phyloP scores from a whole-genome alignment of 352 stramenopile species.

The Achlya hypogyna region DNA sequence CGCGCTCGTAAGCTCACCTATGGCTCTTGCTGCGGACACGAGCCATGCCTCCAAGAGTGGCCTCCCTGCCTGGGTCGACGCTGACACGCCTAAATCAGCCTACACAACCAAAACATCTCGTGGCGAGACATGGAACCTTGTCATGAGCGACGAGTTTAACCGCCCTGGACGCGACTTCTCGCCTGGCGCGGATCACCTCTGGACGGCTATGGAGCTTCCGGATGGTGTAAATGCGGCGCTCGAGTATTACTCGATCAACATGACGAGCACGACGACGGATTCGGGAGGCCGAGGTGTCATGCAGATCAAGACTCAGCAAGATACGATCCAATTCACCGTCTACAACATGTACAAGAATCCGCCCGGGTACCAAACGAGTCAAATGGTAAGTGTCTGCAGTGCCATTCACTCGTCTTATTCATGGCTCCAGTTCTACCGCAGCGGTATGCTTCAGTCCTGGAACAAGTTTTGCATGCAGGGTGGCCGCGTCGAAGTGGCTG shows the following conservation, averaged over 20 bases:
- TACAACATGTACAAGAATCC: slow-evolving; percentile 38
- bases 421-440: slow-evolving; percentile 24
- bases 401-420: background rate
- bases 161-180: slow-evolving; percentile 60
- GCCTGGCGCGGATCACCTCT: slow-evolving; percentile 84
- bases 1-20: background rate
- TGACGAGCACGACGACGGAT: slow-evolving; percentile 44
- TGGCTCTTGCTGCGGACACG: background rate
- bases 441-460: slow-evolving; percentile 90
- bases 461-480: slow-evolving; percentile 92
- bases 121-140: slow-evolving; percentile 32
- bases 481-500: slow-evolving; percentile 85
- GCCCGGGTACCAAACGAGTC: slow-evolving; percentile 27
- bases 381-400: background rate
- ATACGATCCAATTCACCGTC: slow-evolving; percentile 37
- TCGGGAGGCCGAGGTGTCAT: slow-evolving; percentile 29
- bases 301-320: slow-evolving; percentile 31
- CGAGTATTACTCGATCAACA: slow-evolving; percentile 87
- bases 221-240: slow-evolving; percentile 81
- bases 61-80: slow-evolving; percentile 41
- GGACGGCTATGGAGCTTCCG: slow-evolving; percentile 90
- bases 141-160: slow-evolving; percentile 89
- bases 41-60: slow-evolving; percentile 25
- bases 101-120: slow-evolving; percentile 26
- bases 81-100: slow-evolving; percentile 27